phyloP scores from a whole-genome alignment of 805 yeast species.

The Candida railenensis region DNA sequence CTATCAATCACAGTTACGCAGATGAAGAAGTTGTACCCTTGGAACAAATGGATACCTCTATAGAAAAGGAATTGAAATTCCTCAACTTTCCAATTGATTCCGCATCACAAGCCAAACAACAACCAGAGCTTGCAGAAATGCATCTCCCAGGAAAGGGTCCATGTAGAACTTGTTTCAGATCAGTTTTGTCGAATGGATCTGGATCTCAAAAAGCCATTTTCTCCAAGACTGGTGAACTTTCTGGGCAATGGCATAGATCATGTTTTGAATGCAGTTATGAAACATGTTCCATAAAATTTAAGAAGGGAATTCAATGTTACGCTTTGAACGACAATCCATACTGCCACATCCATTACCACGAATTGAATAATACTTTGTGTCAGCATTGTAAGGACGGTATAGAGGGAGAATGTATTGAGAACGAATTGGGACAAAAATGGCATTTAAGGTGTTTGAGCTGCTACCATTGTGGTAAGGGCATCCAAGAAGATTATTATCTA shows the following conservation, averaged over 20 bases:
- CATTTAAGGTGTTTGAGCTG: slow-evolving; percentile 77
- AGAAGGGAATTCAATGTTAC: slow-evolving; percentile 65
- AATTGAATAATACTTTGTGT: slow-evolving; percentile 73
- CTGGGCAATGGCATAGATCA: slow-evolving; percentile 91
- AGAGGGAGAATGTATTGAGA: slow-evolving; percentile 89
- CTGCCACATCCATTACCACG: slow-evolving; percentile 78
- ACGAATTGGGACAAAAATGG: slow-evolving; percentile 67
- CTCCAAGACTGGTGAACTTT: slow-evolving; percentile 79
- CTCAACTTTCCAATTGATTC: slow-evolving; percentile 21
- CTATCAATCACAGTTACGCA: neutral
- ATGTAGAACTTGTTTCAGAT: slow-evolving; percentile 68
- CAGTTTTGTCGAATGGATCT: slow-evolving; percentile 42
- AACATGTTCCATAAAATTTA: slow-evolving; percentile 56
- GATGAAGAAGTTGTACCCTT: slow-evolving; percentile 24
- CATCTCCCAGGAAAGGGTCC: slow-evolving; percentile 66
- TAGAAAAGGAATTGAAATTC: slow-evolving; percentile 31
- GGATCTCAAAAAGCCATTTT: slow-evolving; percentile 61
- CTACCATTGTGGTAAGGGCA: slow-evolving; percentile 50
- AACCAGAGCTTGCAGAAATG: neutral
- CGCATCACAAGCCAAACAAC: neutral
- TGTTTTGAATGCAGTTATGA: slow-evolving; percentile 71
- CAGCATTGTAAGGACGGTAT: slow-evolving; percentile 69
- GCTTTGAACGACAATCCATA: slow-evolving; percentile 78
- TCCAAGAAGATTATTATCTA: slow-evolving; percentile 55
- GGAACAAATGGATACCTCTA: slow-evolving; percentile 31